A percentile compares a stretch with the other conserved stretches of the same genome.
These are phyloP conservation scores for Rhodomyrtus tomentosa DNA, from an alignment of 345 rosid genomes.

Conservation along the genomic window DNA sequence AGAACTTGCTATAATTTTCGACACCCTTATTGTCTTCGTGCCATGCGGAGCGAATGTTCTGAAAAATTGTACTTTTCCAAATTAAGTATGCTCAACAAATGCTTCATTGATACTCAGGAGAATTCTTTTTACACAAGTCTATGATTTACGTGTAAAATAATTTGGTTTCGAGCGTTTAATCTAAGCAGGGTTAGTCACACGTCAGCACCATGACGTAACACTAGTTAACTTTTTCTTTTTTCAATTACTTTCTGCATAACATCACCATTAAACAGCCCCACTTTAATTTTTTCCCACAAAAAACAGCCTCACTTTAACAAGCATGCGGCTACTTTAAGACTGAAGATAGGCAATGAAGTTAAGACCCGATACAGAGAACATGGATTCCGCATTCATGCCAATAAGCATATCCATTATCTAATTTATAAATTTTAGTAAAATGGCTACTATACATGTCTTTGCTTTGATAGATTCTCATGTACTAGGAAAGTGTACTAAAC, in stretches of 20 bases:
- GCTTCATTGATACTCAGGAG: not conserved
- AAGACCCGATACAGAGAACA: not conserved
- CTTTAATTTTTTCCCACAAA: too few species aligned
- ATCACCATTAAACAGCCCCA: not conserved
- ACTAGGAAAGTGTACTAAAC: not conserved
- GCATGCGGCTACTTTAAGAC: not conserved
- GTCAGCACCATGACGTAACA: not conserved
- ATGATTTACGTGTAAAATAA: not conserved
- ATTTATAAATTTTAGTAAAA: not conserved
- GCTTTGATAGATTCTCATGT: not conserved
- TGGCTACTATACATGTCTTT: not conserved
- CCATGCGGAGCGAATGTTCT: not conserved
- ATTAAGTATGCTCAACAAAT: not conserved
- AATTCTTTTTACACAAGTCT: not conserved
- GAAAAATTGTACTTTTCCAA: not conserved
- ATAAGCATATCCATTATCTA: not conserved
- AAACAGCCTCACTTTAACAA: not conserved
- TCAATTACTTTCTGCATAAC: not conserved
- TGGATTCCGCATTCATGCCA: not conserved
- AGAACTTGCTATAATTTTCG: not conserved
- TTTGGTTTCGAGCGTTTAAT: not conserved
- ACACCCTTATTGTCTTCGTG: not conserved
- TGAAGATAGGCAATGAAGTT: not conserved
- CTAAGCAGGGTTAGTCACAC: not conserved
- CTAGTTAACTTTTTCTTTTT: not conserved